phyloP scores from a whole-genome alignment of 169 alveolate genomes.

The Besnoitia besnoiti region DNA sequence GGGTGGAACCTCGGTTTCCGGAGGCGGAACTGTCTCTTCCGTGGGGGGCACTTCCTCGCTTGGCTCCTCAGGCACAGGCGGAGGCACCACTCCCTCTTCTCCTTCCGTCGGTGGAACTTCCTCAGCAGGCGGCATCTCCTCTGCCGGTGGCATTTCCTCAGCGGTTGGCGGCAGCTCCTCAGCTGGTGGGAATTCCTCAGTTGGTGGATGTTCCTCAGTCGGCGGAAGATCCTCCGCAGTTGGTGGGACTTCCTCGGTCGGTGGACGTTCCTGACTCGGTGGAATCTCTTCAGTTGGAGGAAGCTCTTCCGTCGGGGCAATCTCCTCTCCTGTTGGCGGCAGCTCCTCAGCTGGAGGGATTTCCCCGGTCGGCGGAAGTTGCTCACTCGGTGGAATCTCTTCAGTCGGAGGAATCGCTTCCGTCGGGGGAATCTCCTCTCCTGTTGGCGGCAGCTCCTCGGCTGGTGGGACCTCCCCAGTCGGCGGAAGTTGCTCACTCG shows the following conservation, averaged over 20 bases:
- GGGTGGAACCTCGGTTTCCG: not conserved
- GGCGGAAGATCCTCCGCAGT: not conserved
- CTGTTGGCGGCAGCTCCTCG: not conserved
- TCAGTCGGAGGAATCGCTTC: not conserved
- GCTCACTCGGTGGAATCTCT: constrained; percentile 2
- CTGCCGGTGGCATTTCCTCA: not conserved
- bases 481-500: not conserved
- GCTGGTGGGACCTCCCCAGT: not conserved
- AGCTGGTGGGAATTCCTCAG: not conserved
- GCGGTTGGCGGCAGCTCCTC: not conserved
- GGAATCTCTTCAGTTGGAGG: constrained; percentile 8
- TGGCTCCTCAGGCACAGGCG: not conserved
- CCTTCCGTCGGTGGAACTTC: not conserved
- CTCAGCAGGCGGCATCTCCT: not conserved
- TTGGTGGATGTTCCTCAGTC: not conserved
- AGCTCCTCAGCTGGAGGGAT: not conserved
- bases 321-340: not conserved
- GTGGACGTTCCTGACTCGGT: not conserved
- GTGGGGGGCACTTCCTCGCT: not conserved
- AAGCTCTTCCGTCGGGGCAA: not conserved
- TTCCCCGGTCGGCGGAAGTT: not conserved
- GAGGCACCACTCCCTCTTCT: not conserved
- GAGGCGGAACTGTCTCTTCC: not conserved
- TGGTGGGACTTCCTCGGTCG: not conserved
- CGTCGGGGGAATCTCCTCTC: constrained; percentile 9